phyloP scores from a whole-genome alignment of 2,329 filamentous ascomycete species.

The Talaromyces sp. region DNA sequence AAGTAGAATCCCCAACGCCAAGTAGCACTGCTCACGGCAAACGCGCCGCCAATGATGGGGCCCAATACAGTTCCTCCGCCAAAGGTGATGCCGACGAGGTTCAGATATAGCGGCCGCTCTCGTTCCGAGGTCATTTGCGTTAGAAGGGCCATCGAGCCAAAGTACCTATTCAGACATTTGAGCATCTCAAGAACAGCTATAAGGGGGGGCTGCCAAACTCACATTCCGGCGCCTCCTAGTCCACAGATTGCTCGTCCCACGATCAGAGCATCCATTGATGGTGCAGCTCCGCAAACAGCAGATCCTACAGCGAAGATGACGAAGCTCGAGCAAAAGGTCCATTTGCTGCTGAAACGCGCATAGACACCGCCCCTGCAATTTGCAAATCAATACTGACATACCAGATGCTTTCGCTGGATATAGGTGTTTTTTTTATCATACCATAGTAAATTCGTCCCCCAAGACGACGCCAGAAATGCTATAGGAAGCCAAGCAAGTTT shows the following conservation, averaged over 20 bases:
- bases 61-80: constrained; percentile 33
- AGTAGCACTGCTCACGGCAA: constrained; percentile 23
- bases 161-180: constrained; percentile 22
- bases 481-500: constrained; percentile 40
- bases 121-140: constrained; percentile 19
- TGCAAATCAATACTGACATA: neutral
- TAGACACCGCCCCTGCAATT: neutral
- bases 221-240: constrained; percentile 29
- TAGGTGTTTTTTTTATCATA: neutral
- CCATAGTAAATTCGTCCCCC: constrained; percentile 18
- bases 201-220: constrained; percentile 26
- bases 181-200: neutral
- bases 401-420: too few relatives aligned
- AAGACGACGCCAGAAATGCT: constrained; percentile 31
- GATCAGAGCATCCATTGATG: constrained; percentile 45
- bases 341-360: neutral
- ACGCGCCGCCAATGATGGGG: constrained; percentile 36
- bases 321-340: constrained; percentile 13
- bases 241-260: constrained; percentile 34
- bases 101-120: constrained; percentile 30
- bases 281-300: constrained; percentile 43
- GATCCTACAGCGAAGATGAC: constrained; percentile 27
- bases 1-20: constrained; percentile 39
- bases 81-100: constrained; percentile 30
- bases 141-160: constrained; percentile 26